Evolutionary conservation across 1,139 yeast species (phyloP), one percentile per base, ranked within the genome.

Genomic region (Protomyces macrosporus): DNA sequence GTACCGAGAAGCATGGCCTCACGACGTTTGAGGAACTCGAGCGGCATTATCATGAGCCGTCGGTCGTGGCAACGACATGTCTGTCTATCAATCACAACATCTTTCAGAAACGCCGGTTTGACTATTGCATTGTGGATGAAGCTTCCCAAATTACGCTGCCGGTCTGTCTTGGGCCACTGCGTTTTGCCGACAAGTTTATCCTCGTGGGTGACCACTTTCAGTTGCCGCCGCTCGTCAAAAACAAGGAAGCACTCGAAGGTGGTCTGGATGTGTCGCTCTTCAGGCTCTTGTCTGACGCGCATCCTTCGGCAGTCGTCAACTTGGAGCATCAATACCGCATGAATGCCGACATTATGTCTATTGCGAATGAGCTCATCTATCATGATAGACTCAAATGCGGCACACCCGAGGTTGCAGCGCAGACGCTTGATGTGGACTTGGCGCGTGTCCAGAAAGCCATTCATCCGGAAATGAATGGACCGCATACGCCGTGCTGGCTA

Each of bases 91-190:
- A 79, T 45, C 93, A 87, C 64, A 78, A 85, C 72, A 75, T 85
- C 30, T 83, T 86, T 74, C 76, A 78, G 58, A 77, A 87, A 58
- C 76, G 82, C 39, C 79, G 77, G 30, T 93, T 93, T 74, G 98
- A 93, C 72, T 91, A 88, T 72, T 95, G 98, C 72, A 91, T 93
- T 54, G 82, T 95, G 55, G 99, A 93, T 73, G 99, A 93, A 73
- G 98, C 98, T 0, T 90, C 98, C 0, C 98, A 93, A 72, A 89
- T 91, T 0, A 86, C 97, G 0, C 79, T 93, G 78, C 98, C 99
- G 0, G 81, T 89, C 3, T 88, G 95, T 70, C 74, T 93, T 36
- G 98, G 98, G 0, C 98, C 98, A 0, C 73, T 93, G 53, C 75
- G 91, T 42, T 83, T 82, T 67, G 86, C 93, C 42, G 85, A 87